These are phyloP conservation scores for Lachnellula cervina DNA, from an alignment of 2,329 filamentous ascomycete genomes.

Conservation along the genomic window DNA sequence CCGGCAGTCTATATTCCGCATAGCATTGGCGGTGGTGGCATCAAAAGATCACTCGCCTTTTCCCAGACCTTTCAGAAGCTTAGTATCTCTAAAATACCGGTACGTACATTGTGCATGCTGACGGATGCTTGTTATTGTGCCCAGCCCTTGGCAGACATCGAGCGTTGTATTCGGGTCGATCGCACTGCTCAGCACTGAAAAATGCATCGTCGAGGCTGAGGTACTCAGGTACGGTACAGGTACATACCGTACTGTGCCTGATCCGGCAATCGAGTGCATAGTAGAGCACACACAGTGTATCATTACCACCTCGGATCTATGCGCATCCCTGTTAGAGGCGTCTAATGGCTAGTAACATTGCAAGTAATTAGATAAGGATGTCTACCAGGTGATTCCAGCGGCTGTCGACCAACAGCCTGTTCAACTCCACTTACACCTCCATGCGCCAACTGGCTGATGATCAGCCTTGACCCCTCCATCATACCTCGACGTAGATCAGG, in stretches of 20 bases:
- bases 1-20: background rate
- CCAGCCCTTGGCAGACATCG: too few relatives aligned
- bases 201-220: background rate
- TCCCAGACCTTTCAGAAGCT: too few relatives aligned
- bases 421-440: too few relatives aligned
- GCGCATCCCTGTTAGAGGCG: background rate
- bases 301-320: background rate
- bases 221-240: background rate
- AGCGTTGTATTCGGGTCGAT: too few relatives aligned
- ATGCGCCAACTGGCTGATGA: background rate
- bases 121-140: too few relatives aligned
- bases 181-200: too few relatives aligned
- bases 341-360: background rate
- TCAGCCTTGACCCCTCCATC: background rate
- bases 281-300: background rate
- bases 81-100: too few relatives aligned
- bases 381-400: background rate
- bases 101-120: too few relatives aligned
- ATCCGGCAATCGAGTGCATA: background rate
- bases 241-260: background rate
- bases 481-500: constrained; percentile 1
- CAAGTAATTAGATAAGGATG: background rate
- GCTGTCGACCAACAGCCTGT: background rate
- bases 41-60: background rate
- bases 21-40: background rate